Evolutionary conservation across 2,329 filamentous ascomycete genomes (phyloP).

Genomic region (Clonostachys sp.): DNA sequence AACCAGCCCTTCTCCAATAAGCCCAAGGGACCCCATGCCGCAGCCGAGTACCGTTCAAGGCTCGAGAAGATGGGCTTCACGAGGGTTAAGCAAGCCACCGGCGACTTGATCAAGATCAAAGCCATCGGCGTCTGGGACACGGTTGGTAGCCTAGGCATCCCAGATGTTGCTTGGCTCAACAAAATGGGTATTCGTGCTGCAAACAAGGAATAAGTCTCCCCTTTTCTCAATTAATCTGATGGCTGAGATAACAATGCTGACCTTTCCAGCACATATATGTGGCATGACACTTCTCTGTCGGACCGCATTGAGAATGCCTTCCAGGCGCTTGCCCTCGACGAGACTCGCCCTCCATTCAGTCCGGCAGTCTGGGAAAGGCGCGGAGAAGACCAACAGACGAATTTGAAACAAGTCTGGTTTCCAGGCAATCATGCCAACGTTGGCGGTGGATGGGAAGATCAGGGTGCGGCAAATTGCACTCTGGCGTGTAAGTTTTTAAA

Average conservation of each 20-base stretch:
- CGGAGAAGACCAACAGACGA: not conserved
- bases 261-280: not conserved
- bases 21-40: conserved; percentile 36
- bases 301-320: conserved; percentile 2
- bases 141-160: conserved; percentile 1
- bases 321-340: conserved; percentile 2
- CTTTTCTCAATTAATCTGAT: not conserved
- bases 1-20: conserved; percentile 40
- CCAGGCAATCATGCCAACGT: conserved; percentile 2
- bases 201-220: conserved; percentile 1
- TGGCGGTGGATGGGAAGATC: conserved; percentile 1
- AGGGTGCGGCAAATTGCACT: conserved; percentile 1
- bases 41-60: conserved; percentile 32
- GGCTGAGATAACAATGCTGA: not conserved
- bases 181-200: conserved; percentile 1
- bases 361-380: conserved; percentile 1
- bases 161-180: conserved; percentile 1
- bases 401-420: conserved; percentile 1
- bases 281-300: conserved; percentile 1
- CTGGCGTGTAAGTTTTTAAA: not conserved
- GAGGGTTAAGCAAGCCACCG: not conserved
- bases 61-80: conserved; percentile 38
- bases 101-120: conserved; percentile 2
- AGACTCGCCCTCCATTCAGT: conserved; percentile 1
- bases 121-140: conserved; percentile 3